Base-by-base conservation (phyloP, 306 rosid species). In the Cucurbita maxima region DNA sequence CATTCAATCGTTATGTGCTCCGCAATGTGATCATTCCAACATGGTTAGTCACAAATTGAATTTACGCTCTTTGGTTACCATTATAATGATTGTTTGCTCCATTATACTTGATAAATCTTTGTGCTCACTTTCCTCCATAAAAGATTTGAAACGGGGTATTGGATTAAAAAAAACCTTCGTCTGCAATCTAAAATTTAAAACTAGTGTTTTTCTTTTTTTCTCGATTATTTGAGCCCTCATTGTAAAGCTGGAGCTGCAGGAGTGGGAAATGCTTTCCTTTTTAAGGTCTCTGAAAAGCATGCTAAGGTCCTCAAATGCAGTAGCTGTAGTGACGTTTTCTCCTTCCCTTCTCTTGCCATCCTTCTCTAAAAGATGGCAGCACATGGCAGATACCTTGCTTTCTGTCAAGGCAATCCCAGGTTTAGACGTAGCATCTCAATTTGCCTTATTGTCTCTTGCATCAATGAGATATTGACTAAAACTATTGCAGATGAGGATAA, bases 211-310 rank as follows among this genome's bases (percentile, higher is more conserved):
- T 47, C 5, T 61, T 40, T 30, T 30, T 9, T 60, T 10, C 55
- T 45, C n/a, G 12, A 19, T 45, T 15, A 12, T 71, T 22, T 47
- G 58, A 71, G 66, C 9, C 8, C 77, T 25, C 10, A 11, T 59
- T 51, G 25, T 36, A 25, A 20, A 53, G 18, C 76, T 55, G 9
- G 76, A 13, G 66, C 83, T 82, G 76, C 82, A 93, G 98, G 97
- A 88, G 82, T 93, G 97, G 96, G 88, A 87, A 77, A 87, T 88
- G 88, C 90, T 88, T 78, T 90, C 96, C 64, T 90, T 90, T 77
- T 68, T 93, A 72, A 84, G 86, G 79, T 88, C 90, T 78, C 76
- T 93, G 38, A 90, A 82, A 83, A 78, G 87, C 82, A 81, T 86
- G 93, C 54, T 76, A 43, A 78, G 86, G 50, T 81, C 89, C 67